Evolutionary conservation across 495 filamentous ascomycete genomes (phyloP).

Genomic region (Penicillium desertorum): DNA sequence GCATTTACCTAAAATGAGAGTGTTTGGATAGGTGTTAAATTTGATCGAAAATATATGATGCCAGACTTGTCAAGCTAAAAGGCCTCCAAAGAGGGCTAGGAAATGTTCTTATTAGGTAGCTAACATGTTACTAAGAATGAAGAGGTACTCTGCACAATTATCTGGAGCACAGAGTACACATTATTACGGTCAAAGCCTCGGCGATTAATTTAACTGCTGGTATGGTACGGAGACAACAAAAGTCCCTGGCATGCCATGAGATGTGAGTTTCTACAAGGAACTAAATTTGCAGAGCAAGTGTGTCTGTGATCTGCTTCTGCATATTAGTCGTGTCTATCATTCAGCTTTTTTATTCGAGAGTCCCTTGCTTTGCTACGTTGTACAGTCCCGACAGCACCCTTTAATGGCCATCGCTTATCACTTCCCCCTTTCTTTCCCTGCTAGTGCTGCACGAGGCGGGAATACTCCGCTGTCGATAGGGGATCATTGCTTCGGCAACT

Average conservation of each 20-base stretch:
- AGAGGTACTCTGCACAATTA: neutral
- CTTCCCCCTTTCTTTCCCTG: constrained; percentile 9
- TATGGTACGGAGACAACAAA: neutral
- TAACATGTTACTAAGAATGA: neutral
- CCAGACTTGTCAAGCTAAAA: constrained; percentile 18
- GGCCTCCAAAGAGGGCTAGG: constrained; percentile 9
- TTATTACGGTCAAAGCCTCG: neutral
- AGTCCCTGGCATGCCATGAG: constrained; percentile 22
- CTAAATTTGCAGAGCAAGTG: constrained; percentile 10
- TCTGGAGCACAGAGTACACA: neutral
- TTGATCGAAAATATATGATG: constrained; percentile 17
- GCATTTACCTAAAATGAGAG: neutral
- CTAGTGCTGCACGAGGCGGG: constrained; percentile 3
- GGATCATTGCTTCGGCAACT: constrained; percentile 13
- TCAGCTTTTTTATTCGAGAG: constrained; percentile 16
- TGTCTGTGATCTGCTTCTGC: constrained; percentile 21
- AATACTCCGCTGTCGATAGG: constrained; percentile 5
- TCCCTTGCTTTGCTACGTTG: constrained; percentile 29
- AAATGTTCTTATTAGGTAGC: neutral
- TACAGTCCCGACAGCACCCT: constrained; percentile 17
- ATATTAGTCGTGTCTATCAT: constrained; percentile 21
- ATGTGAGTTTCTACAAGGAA: constrained; percentile 10
- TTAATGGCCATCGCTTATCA: constrained; percentile 11
- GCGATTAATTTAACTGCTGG: neutral
- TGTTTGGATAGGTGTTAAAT: constrained; percentile 13